phyloP scores from a whole-genome alignment of 495 filamentous ascomycete genomes.

The Penicillium verhagenii region DNA sequence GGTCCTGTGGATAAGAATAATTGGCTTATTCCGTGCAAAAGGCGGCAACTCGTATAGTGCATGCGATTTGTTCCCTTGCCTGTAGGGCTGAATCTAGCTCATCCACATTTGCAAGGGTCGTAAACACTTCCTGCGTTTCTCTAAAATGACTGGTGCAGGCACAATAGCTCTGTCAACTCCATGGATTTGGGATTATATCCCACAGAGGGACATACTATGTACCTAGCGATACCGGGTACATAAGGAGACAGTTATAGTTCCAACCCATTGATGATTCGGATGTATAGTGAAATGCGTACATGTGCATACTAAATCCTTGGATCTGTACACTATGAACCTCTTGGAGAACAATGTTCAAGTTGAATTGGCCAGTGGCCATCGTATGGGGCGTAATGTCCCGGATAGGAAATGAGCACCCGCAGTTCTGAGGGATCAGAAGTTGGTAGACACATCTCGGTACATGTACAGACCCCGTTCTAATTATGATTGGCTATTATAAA shows the following conservation, averaged over 20 bases:
- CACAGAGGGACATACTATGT: too few species aligned
- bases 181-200: too few species aligned
- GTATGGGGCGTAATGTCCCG: background rate
- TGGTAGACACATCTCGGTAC: background rate
- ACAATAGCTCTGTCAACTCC: too few species aligned
- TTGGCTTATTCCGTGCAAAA: background rate
- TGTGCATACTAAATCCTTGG: too few species aligned
- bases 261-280: too few species aligned
- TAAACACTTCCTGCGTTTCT: too few species aligned
- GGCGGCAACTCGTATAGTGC: conserved; percentile 5
- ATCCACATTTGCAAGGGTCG: conserved; percentile 15
- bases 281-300: too few species aligned
- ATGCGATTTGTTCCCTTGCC: conserved; percentile 6
- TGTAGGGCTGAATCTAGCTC: conserved; percentile 27
- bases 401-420: background rate
- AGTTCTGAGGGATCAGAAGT: background rate
- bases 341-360: too few species aligned
- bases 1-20: background rate
- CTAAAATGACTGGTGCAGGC: too few species aligned
- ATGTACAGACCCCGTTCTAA: background rate
- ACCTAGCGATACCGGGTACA: too few species aligned
- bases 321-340: background rate
- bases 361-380: background rate
- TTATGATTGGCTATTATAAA: background rate
- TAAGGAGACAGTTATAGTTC: too few species aligned